These are phyloP conservation scores for Fagopyrum tataricum DNA, from an alignment of 148 eudicot genomes.

Conservation along the genomic window DNA sequence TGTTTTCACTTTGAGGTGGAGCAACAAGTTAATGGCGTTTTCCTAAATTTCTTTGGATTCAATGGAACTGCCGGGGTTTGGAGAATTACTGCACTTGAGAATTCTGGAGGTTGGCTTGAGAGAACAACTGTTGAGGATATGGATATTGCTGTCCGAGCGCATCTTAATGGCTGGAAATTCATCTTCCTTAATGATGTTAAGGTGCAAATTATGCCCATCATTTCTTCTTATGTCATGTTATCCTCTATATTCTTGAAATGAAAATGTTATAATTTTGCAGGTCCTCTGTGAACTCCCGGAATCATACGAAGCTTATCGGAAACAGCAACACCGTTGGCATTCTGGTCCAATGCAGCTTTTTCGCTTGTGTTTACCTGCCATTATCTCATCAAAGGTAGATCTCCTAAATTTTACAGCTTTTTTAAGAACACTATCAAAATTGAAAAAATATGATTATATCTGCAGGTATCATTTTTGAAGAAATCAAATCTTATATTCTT, in stretches of 20 bases:
- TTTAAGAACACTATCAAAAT: no score
- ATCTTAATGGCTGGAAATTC: slow-evolving; percentile 79
- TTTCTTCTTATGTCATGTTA: neutral
- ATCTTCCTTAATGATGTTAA: slow-evolving; percentile 67
- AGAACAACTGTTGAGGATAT: slow-evolving; percentile 78
- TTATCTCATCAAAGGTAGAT: slow-evolving; percentile 54
- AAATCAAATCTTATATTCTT: slow-evolving; percentile 68
- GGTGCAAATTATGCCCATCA: slow-evolving; percentile 27
- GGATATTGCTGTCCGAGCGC: slow-evolving; percentile 87
- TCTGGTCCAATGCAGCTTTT: slow-evolving; percentile 91
- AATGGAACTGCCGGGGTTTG: slow-evolving; percentile 92
- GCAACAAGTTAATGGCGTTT: slow-evolving; percentile 76
- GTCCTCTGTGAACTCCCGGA: slow-evolving; percentile 76
- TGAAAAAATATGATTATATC: neutral
- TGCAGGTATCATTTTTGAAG: slow-evolving; percentile 68
- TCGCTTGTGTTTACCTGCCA: slow-evolving; percentile 57
- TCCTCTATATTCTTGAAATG: neutral
- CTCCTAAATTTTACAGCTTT: neutral
- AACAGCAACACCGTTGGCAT: slow-evolving; percentile 92
- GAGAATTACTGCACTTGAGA: slow-evolving; percentile 77
- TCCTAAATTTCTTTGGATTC: slow-evolving; percentile 76
- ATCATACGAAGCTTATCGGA: slow-evolving; percentile 74
- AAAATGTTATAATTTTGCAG: slow-evolving; percentile 27
- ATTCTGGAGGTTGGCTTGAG: slow-evolving; percentile 84
- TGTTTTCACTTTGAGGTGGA: slow-evolving; percentile 87